Evolutionary conservation across 163 green algal genomes (phyloP).

Genomic region (Chlamydomonas reinhardtii): DNA sequence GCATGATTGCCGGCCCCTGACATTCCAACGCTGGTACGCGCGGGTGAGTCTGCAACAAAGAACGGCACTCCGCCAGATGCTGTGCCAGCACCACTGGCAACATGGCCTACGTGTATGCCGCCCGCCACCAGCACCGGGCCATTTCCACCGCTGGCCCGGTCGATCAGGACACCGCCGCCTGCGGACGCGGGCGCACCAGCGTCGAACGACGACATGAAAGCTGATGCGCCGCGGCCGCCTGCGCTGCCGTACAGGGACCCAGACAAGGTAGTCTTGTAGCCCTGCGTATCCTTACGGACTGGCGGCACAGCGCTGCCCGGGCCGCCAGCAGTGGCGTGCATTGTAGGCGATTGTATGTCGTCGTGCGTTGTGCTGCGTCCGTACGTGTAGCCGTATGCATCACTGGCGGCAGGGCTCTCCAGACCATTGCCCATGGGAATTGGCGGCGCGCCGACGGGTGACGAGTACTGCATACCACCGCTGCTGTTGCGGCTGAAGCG

Average conservation of each 20-base stretch:
- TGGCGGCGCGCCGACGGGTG: too few relatives aligned
- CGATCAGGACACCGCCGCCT: neutral
- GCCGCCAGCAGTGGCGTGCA: neutral
- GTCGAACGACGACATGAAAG: neutral
- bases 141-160: too few relatives aligned
- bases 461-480: neutral
- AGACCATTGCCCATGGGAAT: neutral
- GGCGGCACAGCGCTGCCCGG: neutral
- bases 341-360: neutral
- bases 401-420: neutral
- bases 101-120: too few relatives aligned
- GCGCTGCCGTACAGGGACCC: slow-evolving; percentile 4
- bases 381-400: neutral
- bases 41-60: too few relatives aligned
- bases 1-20: too few relatives aligned
- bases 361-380: neutral
- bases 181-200: neutral
- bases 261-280: neutral
- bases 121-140: too few relatives aligned
- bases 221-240: neutral
- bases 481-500: slow-evolving; percentile 21
- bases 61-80: too few relatives aligned
- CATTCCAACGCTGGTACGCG: too few relatives aligned
- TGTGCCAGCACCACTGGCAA: too few relatives aligned
- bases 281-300: neutral